Evolutionary conservation across 2,329 filamentous ascomycete genomes (phyloP).

Genomic region (Penicillium hordei): DNA sequence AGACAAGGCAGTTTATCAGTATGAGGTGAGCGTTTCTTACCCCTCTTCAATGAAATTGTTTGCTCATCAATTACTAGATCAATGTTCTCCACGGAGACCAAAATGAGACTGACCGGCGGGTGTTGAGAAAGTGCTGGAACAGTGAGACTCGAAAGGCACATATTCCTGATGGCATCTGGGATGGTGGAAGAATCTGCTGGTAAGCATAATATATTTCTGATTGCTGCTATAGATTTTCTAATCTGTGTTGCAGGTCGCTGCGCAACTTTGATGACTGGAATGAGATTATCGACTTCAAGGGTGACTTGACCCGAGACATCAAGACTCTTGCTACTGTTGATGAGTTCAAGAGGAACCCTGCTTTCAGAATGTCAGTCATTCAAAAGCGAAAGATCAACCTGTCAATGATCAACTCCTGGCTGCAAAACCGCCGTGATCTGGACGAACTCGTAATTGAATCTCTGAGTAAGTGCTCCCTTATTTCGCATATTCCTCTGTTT

Average conservation of each 20-base stretch:
- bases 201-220: slow-evolving; percentile 40
- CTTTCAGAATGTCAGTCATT: slow-evolving; percentile 62
- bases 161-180: slow-evolving; percentile 60
- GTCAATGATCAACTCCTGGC: slow-evolving; percentile 63
- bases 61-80: slow-evolving; percentile 53
- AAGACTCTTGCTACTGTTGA: slow-evolving; percentile 39
- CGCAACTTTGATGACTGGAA: slow-evolving; percentile 44
- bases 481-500: background rate
- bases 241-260: slow-evolving; percentile 36
- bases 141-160: slow-evolving; percentile 46
- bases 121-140: slow-evolving; percentile 76
- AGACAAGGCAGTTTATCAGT: slow-evolving; percentile 69
- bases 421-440: slow-evolving; percentile 60
- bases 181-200: slow-evolving; percentile 87
- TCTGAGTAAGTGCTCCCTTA: slow-evolving; percentile 57
- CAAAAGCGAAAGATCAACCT: slow-evolving; percentile 63
- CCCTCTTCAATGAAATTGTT: background rate
- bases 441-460: slow-evolving; percentile 71
- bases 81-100: slow-evolving; percentile 62
- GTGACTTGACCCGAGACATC: slow-evolving; percentile 55
- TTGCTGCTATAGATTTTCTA: slow-evolving; percentile 37
- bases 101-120: slow-evolving; percentile 53
- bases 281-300: slow-evolving; percentile 70
- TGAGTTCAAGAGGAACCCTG: slow-evolving; percentile 2
- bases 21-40: slow-evolving; percentile 65